Evolutionary conservation across 179 eudicot genomes (phyloP), one percentile per base, ranked within the genome.

Genomic region (Camellia oleifera): DNA sequence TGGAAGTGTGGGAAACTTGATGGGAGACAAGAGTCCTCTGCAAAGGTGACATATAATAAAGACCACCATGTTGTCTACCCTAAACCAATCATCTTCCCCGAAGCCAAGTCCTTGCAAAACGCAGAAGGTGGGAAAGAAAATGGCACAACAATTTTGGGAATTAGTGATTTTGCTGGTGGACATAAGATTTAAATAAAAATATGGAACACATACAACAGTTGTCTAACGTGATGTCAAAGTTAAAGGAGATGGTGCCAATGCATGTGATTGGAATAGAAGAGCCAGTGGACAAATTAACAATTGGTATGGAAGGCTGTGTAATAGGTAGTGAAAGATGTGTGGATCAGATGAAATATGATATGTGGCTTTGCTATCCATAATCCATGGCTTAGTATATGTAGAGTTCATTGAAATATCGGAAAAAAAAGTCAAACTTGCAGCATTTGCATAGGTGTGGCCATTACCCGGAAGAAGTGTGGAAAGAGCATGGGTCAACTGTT

Each of bases 151-250:
- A 4, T 42, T 56, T 20, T 77, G 58, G 7, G 42, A 46, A 11
- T 3, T 15, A 4, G 65, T 76, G 32, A 81, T 4, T 77, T 42
- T 57, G 42, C 76, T 70, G 0, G 42, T 56, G 4, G 76, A 79
- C 32, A 79, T 79, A 23, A 79, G 15, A 57, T 79, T 72, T 54
- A 69, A 60, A 7, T 11, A 44, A 62, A 79, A 79, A 7, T 23
- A 17, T 11, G 82, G 77, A 58, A 79, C 71, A 62, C 77, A 71
- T 5, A 79, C 8, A 60, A 79, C 77, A 48, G n/a, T 79, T 63
- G 2, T 72, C 26, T 62, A 79, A 60, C 20, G 62, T 79, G 46
- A 66, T 32, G 11, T 74, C 0, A 7, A 12, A 45, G n/a, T 79
- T 79, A 10, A 71, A 79, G 17, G 71, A 18, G 14, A 80, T 15